These are phyloP conservation scores for Podospora fimiseda DNA, from an alignment of 495 filamentous ascomycete genomes.

Conservation along the genomic window DNA sequence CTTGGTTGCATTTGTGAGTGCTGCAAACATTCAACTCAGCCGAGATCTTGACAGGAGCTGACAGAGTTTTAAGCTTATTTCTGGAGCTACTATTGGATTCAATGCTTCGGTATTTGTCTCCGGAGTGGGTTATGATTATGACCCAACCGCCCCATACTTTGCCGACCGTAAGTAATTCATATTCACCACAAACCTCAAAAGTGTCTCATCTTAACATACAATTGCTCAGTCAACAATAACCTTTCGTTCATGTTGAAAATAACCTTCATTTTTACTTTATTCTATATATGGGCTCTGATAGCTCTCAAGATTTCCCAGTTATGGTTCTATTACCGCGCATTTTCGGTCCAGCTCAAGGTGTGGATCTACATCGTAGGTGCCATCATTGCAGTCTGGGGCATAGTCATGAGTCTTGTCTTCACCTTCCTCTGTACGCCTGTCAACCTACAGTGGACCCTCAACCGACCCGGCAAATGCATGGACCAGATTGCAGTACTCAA, in stretches of 20 bases:
- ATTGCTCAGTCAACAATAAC: not conserved
- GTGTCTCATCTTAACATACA: not conserved
- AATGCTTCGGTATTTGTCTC: conserved; percentile 1
- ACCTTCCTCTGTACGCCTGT: conserved; percentile 2
- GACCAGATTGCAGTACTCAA: conserved; percentile 4
- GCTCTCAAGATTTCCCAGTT: not conserved
- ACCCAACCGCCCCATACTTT: not conserved
- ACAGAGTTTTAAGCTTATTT: not conserved
- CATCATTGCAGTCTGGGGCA: not conserved
- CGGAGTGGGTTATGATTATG: not conserved
- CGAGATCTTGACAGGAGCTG: not conserved
- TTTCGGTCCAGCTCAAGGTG: not conserved
- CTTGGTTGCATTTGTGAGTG: conserved; percentile 1
- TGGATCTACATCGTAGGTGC: not conserved
- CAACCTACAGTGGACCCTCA: not conserved
- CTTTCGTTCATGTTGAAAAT: not conserved
- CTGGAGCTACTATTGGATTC: conserved; percentile 1
- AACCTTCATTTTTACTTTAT: conserved; percentile 1
- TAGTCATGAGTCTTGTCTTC: not conserved
- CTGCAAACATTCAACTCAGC: not conserved
- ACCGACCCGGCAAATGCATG: not conserved
- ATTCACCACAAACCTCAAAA: not conserved
- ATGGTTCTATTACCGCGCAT: conserved; percentile 1
- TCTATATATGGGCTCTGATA: not conserved
- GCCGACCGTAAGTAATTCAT: not conserved